phyloP scores from a whole-genome alignment of 106 monocot genomes.

The Apostasia shenzhenica region DNA sequence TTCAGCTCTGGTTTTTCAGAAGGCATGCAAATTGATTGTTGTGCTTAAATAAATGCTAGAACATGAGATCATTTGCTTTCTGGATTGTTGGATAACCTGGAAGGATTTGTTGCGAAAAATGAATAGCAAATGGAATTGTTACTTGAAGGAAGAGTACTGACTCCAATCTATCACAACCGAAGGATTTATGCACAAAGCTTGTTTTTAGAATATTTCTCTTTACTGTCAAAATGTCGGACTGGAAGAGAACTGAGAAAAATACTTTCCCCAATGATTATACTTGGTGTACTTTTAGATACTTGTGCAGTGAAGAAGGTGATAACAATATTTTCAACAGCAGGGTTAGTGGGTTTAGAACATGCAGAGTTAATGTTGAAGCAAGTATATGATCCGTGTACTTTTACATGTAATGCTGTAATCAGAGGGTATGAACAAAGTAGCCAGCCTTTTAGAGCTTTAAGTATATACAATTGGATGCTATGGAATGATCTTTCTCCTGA shows the following conservation, averaged over 20 bases:
- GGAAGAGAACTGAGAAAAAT: slow-evolving; percentile 14
- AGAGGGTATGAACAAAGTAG: slow-evolving; percentile 29
- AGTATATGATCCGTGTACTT: slow-evolving; percentile 16
- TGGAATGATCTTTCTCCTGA: slow-evolving; percentile 18
- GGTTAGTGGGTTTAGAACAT: slow-evolving; percentile 14
- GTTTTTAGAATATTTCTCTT: slow-evolving; percentile 2
- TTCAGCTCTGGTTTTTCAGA: background rate
- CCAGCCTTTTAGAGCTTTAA: slow-evolving; percentile 19
- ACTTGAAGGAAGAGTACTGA: background rate
- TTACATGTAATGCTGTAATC: slow-evolving; percentile 45
- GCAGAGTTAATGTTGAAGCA: slow-evolving; percentile 26
- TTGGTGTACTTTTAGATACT: slow-evolving; percentile 18
- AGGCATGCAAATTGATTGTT: background rate
- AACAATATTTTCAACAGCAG: slow-evolving; percentile 3
- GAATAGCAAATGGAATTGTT: slow-evolving; percentile 6
- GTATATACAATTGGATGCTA: slow-evolving; percentile 32
- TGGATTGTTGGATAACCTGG: background rate
- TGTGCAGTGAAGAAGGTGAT: slow-evolving; percentile 14
- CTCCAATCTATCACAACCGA: background rate
- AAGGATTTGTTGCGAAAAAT: background rate
- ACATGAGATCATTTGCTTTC: slow-evolving; percentile 1
- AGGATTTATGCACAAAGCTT: slow-evolving; percentile 4
- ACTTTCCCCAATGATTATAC: slow-evolving; percentile 17
- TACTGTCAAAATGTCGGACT: slow-evolving; percentile 4
- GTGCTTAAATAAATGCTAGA: background rate